Evolutionary conservation across 164 flowering plant genomes (phyloP).

Genomic region (Vitis riparia): DNA sequence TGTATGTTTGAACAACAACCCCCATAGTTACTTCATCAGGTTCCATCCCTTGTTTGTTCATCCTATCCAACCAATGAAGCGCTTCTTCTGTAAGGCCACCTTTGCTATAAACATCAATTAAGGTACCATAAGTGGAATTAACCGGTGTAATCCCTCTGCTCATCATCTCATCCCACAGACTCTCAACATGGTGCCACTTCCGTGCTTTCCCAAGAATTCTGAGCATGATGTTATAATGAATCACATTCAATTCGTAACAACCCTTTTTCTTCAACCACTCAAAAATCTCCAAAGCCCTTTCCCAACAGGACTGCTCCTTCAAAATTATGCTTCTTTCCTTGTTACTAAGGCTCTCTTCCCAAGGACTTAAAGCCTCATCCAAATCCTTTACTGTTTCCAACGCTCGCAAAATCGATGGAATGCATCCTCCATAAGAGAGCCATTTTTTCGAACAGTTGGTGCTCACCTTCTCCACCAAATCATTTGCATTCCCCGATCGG

Average conservation of each 20-base stretch:
- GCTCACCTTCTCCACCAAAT: slow-evolving; percentile 23
- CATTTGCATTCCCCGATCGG: slow-evolving; percentile 1
- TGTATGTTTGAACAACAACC: slow-evolving; percentile 71
- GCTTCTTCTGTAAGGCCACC: slow-evolving; percentile 76
- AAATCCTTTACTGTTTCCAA: slow-evolving; percentile 53
- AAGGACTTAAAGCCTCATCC: slow-evolving; percentile 79
- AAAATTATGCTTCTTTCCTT: slow-evolving; percentile 88
- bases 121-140: slow-evolving; percentile 85
- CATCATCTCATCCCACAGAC: slow-evolving; percentile 73
- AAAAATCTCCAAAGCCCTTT: slow-evolving; percentile 80
- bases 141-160: slow-evolving; percentile 44
- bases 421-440: slow-evolving; percentile 64
- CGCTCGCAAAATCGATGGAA: slow-evolving; percentile 75
- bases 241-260: slow-evolving; percentile 86
- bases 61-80: slow-evolving; percentile 64
- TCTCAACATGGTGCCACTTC: slow-evolving; percentile 59
- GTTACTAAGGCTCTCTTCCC: slow-evolving; percentile 62
- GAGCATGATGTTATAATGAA: slow-evolving; percentile 90
- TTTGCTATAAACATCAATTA: slow-evolving; percentile 87
- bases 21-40: slow-evolving; percentile 96
- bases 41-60: slow-evolving; percentile 69
- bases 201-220: slow-evolving; percentile 73
- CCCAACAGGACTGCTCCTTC: slow-evolving; percentile 86
- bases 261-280: slow-evolving; percentile 84
- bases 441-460: slow-evolving; percentile 67